Percentiles rank a stretch among this genome's conserved stretches.
Conservation (phyloP, 2,329 filamentous ascomycete genomes). For the Claviceps humidiphila region DNA sequence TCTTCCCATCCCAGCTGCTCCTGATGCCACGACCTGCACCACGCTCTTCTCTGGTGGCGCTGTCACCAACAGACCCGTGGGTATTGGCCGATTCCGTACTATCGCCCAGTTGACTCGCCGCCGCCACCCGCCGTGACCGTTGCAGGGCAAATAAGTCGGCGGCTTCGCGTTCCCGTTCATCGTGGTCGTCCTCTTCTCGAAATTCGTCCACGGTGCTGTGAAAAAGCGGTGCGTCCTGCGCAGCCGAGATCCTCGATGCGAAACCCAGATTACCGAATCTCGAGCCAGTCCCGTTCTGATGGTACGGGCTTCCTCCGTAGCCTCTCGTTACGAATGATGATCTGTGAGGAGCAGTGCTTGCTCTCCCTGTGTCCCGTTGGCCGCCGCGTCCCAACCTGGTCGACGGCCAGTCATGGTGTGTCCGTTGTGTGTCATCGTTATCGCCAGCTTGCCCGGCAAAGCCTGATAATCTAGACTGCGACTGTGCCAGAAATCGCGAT, state of each 20-base stretch:
- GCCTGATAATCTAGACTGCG: conserved; percentile 74
- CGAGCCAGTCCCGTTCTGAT: conserved; percentile 57
- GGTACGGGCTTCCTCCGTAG: conserved; percentile 63
- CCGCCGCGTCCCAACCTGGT: conserved; percentile 21
- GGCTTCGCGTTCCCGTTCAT: conserved; percentile 78
- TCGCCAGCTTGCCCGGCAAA: conserved; percentile 46
- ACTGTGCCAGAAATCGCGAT: conserved; percentile 91
- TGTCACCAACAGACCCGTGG: conserved; percentile 22
- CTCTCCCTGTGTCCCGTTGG: conserved; percentile 19
- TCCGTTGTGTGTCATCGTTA: conserved; percentile 17
- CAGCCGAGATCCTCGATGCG: conserved; percentile 57
- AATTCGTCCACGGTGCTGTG: conserved; percentile 85
- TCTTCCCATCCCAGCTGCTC: conserved; percentile 51
- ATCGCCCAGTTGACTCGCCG: conserved; percentile 68
- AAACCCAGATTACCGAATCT: conserved; percentile 64
- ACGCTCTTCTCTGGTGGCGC: conserved; percentile 22
- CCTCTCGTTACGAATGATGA: conserved; percentile 32
- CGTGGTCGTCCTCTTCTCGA: conserved; percentile 83
- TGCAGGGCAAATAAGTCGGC: conserved; percentile 92
- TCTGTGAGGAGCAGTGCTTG: conserved; percentile 19
- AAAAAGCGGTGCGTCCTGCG: conserved; percentile 81
- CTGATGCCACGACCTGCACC: conserved; percentile 40
- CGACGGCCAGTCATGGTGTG: conserved; percentile 18
- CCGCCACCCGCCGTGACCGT: conserved; percentile 77
- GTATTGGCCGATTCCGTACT: conserved; percentile 56